Percentiles rank a stretch among this genome's conserved stretches.
Evolutionary conservation across 2,329 filamentous ascomycete genomes (phyloP).

Genomic region (Paraphoma chrysanthemicola): DNA sequence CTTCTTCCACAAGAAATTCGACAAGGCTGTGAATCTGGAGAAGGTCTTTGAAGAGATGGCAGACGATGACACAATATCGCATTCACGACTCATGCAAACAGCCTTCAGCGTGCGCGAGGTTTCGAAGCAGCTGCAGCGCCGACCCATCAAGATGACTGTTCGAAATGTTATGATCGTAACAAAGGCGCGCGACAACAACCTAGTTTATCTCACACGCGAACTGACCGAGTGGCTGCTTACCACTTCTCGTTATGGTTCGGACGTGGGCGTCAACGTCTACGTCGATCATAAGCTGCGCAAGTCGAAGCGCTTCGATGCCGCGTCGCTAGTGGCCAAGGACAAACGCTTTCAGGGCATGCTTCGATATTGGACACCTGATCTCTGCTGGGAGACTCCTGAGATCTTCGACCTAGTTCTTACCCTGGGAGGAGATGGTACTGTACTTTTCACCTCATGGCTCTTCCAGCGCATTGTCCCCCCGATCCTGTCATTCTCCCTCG

Average conservation of each 20-base stretch:
- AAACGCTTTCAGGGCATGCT: slow-evolving; percentile 82
- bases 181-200: slow-evolving; percentile 92
- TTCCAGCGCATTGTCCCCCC: slow-evolving; percentile 89
- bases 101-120: slow-evolving; percentile 95
- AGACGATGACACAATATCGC: slow-evolving; percentile 86
- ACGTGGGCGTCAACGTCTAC: slow-evolving; percentile 94
- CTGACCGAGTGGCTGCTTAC: slow-evolving; percentile 85
- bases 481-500: slow-evolving; percentile 82
- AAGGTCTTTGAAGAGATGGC: slow-evolving; percentile 95
- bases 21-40: slow-evolving; percentile 93
- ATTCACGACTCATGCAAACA: slow-evolving; percentile 92
- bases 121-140: slow-evolving; percentile 89
- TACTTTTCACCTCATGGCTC: slow-evolving; percentile 89
- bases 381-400: slow-evolving; percentile 93
- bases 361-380: slow-evolving; percentile 93
- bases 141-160: slow-evolving; percentile 90
- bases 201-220: slow-evolving; percentile 88
- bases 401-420: slow-evolving; percentile 94
- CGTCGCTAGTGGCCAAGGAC: slow-evolving; percentile 75
- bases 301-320: slow-evolving; percentile 85
- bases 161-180: slow-evolving; percentile 98
- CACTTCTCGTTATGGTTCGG: slow-evolving; percentile 87
- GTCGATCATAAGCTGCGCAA: slow-evolving; percentile 94
- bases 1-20: slow-evolving; percentile 97
- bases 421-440: slow-evolving; percentile 84